Evolutionary conservation across 2,329 filamentous ascomycete species (phyloP).

Genomic region (Epichloe sylvatica): DNA sequence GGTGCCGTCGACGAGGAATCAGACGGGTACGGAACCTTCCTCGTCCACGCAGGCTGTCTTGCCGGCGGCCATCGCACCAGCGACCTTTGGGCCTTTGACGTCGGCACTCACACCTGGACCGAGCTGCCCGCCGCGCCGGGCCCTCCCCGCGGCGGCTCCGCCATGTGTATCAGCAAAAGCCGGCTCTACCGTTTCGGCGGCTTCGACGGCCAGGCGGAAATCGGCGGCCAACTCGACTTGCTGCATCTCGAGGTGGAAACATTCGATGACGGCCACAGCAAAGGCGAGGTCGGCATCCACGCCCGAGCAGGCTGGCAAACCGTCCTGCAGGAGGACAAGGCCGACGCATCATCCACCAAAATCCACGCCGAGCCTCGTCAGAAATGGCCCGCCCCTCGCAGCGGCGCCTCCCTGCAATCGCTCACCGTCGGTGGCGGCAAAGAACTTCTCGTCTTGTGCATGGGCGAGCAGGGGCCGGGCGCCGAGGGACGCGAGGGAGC

Average conservation of each 20-base stretch:
- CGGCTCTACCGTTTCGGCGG: constrained; percentile 69
- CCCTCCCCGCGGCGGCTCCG: constrained; percentile 49
- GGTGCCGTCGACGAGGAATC: constrained; percentile 45
- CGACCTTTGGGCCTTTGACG: constrained; percentile 69
- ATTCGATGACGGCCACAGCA: constrained; percentile 35
- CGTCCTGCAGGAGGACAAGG: constrained; percentile 27
- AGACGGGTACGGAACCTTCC: constrained; percentile 52
- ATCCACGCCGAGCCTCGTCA: constrained; percentile 22
- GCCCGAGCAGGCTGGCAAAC: constrained; percentile 42
- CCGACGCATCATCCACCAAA: constrained; percentile 20
- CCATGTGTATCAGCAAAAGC: constrained; percentile 49
- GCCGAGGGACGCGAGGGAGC: constrained; percentile 34
- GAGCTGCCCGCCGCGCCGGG: constrained; percentile 53
- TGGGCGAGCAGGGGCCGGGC: constrained; percentile 42
- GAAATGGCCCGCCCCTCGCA: constrained; percentile 38
- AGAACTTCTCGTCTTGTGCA: constrained; percentile 47
- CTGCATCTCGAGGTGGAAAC: constrained; percentile 42
- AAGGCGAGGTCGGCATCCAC: constrained; percentile 35
- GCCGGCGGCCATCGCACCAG: constrained; percentile 43
- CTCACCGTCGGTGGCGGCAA: constrained; percentile 45
- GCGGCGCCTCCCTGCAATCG: constrained; percentile 39
- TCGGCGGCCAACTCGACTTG: constrained; percentile 60
- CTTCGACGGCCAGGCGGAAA: constrained; percentile 55
- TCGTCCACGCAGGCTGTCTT: constrained; percentile 64
- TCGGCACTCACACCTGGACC: constrained; percentile 51